A percentile compares a stretch with the other conserved stretches of the same genome.
phyloP scores from a whole-genome alignment of 306 rosid genomes.

The Oxytropis ochrocephala region DNA sequence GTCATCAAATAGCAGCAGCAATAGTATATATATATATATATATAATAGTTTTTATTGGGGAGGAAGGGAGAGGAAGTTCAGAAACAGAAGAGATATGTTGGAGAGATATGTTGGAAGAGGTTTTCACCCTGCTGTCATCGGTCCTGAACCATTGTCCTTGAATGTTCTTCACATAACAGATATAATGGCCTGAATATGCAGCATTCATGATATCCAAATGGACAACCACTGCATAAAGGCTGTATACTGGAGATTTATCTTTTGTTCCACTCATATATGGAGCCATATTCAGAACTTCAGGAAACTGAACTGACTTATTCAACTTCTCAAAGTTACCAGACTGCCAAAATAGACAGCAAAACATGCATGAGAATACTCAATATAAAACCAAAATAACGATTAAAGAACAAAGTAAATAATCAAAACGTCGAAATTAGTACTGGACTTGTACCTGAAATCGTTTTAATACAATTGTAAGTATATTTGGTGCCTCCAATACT shows the following conservation, averaged over 20 bases:
- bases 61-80: neutral
- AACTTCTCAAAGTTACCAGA: conserved; percentile 69
- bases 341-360: conserved; percentile 38
- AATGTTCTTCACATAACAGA: conserved; percentile 63
- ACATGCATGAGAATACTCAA: conserved; percentile 16
- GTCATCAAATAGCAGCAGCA: neutral
- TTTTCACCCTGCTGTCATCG: conserved; percentile 63
- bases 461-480: conserved; percentile 72
- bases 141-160: conserved; percentile 61
- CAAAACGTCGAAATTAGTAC: conserved; percentile 4
- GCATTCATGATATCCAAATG: conserved; percentile 72
- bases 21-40: too few species aligned
- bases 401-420: neutral
- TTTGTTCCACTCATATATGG: conserved; percentile 56
- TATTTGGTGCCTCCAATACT: conserved; percentile 69
- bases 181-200: conserved; percentile 69
- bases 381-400: neutral
- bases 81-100: neutral
- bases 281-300: conserved; percentile 60
- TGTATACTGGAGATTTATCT: conserved; percentile 50
- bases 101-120: neutral
- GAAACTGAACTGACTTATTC: conserved; percentile 54
- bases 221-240: conserved; percentile 74
- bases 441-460: conserved; percentile 57
- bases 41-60: neutral